Evolutionary conservation across 2,329 filamentous ascomycete species (phyloP).

Genomic region (Arthrobotrys sinensis): DNA sequence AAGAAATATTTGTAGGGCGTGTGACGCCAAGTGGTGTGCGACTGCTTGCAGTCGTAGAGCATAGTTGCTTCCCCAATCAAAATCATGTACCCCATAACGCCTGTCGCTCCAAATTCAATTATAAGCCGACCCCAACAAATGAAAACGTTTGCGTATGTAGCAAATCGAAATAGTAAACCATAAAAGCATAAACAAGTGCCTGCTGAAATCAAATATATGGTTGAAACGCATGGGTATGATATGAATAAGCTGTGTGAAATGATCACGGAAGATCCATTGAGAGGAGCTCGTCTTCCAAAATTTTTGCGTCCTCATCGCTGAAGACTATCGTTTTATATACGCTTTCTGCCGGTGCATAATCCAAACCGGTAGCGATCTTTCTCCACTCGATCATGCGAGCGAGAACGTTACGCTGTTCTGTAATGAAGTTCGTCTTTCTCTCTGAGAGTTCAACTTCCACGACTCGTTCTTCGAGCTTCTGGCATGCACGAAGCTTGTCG

Average conservation of each 20-base stretch:
- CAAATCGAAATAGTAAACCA: slow-evolving; percentile 6
- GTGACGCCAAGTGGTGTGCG: not conserved
- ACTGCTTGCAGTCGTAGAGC: slow-evolving; percentile 5
- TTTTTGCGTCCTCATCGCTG: slow-evolving; percentile 37
- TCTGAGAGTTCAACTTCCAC: slow-evolving; percentile 45
- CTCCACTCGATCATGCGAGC: slow-evolving; percentile 54
- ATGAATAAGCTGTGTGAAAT: not conserved
- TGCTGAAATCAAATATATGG: not conserved
- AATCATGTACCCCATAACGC: not conserved
- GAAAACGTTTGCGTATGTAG: not conserved
- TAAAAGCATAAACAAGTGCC: not conserved
- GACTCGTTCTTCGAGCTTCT: slow-evolving; percentile 41
- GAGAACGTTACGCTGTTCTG: slow-evolving; percentile 55
- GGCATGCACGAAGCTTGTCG: slow-evolving; percentile 36
- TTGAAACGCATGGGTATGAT: not conserved
- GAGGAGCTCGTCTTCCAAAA: slow-evolving; percentile 43
- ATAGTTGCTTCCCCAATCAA: not conserved
- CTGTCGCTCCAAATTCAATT: slow-evolving; percentile 10
- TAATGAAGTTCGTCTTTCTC: slow-evolving; percentile 40
- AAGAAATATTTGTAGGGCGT: slow-evolving; percentile 3
- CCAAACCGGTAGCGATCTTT: slow-evolving; percentile 35
- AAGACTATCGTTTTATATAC: slow-evolving; percentile 42
- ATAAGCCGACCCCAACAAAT: slow-evolving; percentile 4
- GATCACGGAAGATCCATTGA: slow-evolving; percentile 28
- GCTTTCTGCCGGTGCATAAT: slow-evolving; percentile 23